A percentile compares a stretch with the other conserved stretches of the same genome.
phyloP scores from a whole-genome alignment of 768 basidiomycete species.

The Rhizopogon salebrosus region DNA sequence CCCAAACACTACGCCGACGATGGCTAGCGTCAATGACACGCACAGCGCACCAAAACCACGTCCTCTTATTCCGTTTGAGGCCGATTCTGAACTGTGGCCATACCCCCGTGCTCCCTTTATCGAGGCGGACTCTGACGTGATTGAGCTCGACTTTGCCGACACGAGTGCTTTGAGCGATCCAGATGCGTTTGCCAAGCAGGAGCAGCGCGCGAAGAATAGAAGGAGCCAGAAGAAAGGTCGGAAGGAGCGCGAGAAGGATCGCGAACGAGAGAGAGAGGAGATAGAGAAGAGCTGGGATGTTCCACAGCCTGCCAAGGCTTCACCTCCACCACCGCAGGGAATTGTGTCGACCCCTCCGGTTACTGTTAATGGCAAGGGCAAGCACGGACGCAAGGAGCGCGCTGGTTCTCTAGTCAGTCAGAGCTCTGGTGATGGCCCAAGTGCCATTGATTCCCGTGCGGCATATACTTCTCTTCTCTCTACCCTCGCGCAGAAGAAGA shows the following conservation, averaged over 20 bases:
- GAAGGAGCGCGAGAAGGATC: slow-evolving; percentile 29
- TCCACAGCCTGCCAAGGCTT: slow-evolving; percentile 25
- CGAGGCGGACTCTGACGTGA: slow-evolving; percentile 47
- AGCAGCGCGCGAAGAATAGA: slow-evolving; percentile 21
- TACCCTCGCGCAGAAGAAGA: slow-evolving; percentile 16
- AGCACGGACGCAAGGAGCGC: slow-evolving; percentile 6
- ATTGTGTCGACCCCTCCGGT: neutral
- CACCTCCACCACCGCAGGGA: slow-evolving; percentile 11
- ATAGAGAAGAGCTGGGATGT: slow-evolving; percentile 64
- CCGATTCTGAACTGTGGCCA: slow-evolving; percentile 69
- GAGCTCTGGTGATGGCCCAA: slow-evolving; percentile 3
- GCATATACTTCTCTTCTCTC: slow-evolving; percentile 20
- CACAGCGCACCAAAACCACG: slow-evolving; percentile 25
- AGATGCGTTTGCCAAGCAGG: slow-evolving; percentile 41
- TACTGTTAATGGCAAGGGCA: slow-evolving; percentile 22
- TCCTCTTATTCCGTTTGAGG: slow-evolving; percentile 54
- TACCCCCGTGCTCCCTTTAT: slow-evolving; percentile 48
- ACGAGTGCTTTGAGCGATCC: slow-evolving; percentile 70
- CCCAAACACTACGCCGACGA: slow-evolving; percentile 5
- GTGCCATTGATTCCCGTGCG: slow-evolving; percentile 13
- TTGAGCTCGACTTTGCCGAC: slow-evolving; percentile 74
- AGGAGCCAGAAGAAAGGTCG: slow-evolving; percentile 17
- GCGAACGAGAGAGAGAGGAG: slow-evolving; percentile 36
- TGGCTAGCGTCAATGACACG: slow-evolving; percentile 6
- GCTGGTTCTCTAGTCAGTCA: neutral